These are phyloP conservation scores for Eutreptiella sp. DNA, from an alignment of 208 protist genomes.

Conservation along the genomic window DNA sequence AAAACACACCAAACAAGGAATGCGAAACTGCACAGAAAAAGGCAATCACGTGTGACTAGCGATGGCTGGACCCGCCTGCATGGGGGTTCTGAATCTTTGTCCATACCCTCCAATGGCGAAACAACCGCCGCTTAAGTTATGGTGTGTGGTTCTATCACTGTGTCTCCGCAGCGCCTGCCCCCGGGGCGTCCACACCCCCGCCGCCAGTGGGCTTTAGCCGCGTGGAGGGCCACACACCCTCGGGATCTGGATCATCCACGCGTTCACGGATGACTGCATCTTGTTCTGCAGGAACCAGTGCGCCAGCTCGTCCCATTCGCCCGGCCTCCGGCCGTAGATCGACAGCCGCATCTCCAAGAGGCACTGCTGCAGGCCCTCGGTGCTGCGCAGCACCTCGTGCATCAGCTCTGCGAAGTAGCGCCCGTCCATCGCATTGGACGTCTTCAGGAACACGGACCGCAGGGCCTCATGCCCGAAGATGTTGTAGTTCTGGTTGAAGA, in stretches of 20 bases:
- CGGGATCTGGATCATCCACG: conserved; percentile 93
- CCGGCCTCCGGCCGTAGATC: conserved; percentile 56
- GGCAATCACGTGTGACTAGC: too few relatives aligned
- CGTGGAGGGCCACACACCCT: conserved; percentile 60
- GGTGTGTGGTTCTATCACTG: neutral
- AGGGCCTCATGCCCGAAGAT: conserved; percentile 15
- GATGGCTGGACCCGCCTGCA: too few relatives aligned
- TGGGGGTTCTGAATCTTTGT: too few relatives aligned
- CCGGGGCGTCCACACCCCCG: neutral
- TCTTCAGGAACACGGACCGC: conserved; percentile 30
- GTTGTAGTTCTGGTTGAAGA: conserved; percentile 50
- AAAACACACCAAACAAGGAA: too few relatives aligned
- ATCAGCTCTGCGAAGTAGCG: conserved; percentile 83
- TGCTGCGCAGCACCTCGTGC: conserved; percentile 64
- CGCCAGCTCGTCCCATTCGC: conserved; percentile 90
- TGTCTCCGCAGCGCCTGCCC: neutral
- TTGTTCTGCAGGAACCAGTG: conserved; percentile 90
- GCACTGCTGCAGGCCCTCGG: conserved; percentile 69
- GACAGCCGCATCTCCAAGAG: conserved; percentile 73
- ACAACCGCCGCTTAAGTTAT: neutral
- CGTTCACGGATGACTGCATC: conserved; percentile 84
- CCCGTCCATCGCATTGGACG: conserved; percentile 52
- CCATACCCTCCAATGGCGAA: neutral
- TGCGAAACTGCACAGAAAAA: too few relatives aligned
- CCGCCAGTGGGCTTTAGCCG: neutral